A percentile compares a stretch with the other conserved stretches of the same genome.
phyloP scores from a whole-genome alignment of 495 filamentous ascomycete species.

The Staphylotrichum longicolle region DNA sequence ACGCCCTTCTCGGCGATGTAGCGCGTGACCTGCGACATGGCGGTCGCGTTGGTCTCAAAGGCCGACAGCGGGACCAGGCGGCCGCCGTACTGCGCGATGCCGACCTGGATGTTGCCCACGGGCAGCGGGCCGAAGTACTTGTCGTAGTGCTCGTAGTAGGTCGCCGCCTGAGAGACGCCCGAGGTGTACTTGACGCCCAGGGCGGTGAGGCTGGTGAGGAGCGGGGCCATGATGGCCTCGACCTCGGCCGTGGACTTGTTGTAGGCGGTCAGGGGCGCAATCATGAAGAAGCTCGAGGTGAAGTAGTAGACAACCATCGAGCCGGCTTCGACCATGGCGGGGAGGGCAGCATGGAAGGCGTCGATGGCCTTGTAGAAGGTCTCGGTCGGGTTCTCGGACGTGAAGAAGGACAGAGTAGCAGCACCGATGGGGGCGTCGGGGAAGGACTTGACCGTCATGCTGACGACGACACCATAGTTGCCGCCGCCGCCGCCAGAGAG shows the following conservation, averaged over 20 bases:
- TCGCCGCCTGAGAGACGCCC: constrained; percentile 34
- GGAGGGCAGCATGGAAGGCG: constrained; percentile 30
- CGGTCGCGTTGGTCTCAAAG: constrained; percentile 35
- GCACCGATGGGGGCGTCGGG: constrained; percentile 36
- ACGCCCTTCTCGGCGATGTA: constrained; percentile 43
- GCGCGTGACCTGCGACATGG: constrained; percentile 40
- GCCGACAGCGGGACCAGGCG: constrained; percentile 58
- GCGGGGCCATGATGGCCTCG: constrained; percentile 36
- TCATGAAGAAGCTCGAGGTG: constrained; percentile 47
- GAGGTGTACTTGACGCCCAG: constrained; percentile 34
- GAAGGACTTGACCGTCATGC: constrained; percentile 44
- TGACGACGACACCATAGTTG: constrained; percentile 50
- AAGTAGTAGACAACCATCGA: constrained; percentile 48
- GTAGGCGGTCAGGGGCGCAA: constrained; percentile 43
- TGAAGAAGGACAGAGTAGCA: constrained; percentile 35
- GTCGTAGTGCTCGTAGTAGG: constrained; percentile 49
- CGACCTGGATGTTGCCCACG: constrained; percentile 44
- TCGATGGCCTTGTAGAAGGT: constrained; percentile 42
- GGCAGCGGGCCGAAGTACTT: constrained; percentile 44
- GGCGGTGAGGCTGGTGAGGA: constrained; percentile 30
- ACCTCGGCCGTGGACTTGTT: constrained; percentile 38
- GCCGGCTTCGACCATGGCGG: constrained; percentile 28
- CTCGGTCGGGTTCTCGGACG: constrained; percentile 36
- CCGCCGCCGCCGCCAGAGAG: constrained; percentile 55
- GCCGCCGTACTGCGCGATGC: constrained; percentile 55